These are phyloP conservation scores for Leccinum arenicola DNA, from an alignment of 768 basidiomycete species.

Conservation along the genomic window DNA sequence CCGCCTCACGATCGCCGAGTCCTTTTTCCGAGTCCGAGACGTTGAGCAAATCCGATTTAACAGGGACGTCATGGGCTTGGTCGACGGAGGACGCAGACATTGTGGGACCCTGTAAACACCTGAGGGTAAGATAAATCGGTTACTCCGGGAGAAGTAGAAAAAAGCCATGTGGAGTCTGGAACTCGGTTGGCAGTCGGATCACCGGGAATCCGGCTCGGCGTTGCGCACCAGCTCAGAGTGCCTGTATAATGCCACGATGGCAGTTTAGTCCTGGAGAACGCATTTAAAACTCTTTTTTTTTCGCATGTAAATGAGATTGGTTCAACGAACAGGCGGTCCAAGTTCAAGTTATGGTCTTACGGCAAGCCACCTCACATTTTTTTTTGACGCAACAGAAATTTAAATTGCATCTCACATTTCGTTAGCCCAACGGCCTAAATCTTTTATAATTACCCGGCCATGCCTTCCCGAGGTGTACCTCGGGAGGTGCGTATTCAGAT, in stretches of 20 bases:
- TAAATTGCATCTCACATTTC: too few species aligned
- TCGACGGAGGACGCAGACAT: conserved; percentile 8
- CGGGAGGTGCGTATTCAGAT: too few species aligned
- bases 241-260: too few species aligned
- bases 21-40: conserved; percentile 6
- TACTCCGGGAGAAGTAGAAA: not conserved
- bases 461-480: too few species aligned
- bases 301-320: not conserved
- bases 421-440: not conserved
- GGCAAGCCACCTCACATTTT: not conserved
- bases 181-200: not conserved
- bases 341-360: too few species aligned
- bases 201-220: not conserved
- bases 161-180: not conserved
- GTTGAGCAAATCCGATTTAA: not conserved
- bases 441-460: too few species aligned
- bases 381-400: too few species aligned
- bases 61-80: not conserved
- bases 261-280: too few species aligned
- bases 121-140: not conserved
- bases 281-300: not conserved
- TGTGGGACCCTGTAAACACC: not conserved
- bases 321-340: not conserved
- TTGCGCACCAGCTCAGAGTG: not conserved
- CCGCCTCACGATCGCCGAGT: not conserved